Conservation (phyloP, 2,329 filamentous ascomycete genomes). For the Parascedosporium putredinis region DNA sequence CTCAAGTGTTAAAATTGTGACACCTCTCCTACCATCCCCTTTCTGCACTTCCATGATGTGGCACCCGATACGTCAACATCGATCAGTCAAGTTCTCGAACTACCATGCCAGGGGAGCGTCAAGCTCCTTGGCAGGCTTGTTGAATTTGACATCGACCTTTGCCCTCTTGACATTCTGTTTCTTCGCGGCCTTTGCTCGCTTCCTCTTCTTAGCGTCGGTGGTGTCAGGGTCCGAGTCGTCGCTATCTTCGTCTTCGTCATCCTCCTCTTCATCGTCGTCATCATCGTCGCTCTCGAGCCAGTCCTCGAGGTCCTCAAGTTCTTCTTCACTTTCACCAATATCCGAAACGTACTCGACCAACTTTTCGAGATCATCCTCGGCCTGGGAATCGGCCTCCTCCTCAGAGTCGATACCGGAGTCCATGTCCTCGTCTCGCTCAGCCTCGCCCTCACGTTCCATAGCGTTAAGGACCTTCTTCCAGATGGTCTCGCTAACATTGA, state of each 20-base stretch:
- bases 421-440: slow-evolving; percentile 71
- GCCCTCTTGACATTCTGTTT: slow-evolving; percentile 39
- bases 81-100: too few relatives aligned
- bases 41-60: too few relatives aligned
- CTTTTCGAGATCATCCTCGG: slow-evolving; percentile 62
- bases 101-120: background rate
- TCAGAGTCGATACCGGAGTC: slow-evolving; percentile 77
- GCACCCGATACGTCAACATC: too few relatives aligned
- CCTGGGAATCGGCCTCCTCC: slow-evolving; percentile 51
- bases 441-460: slow-evolving; percentile 79
- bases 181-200: slow-evolving; percentile 47
- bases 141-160: slow-evolving; percentile 33
- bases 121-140: slow-evolving; percentile 33
- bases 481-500: slow-evolving; percentile 89
- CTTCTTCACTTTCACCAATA: slow-evolving; percentile 73
- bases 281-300: slow-evolving; percentile 70
- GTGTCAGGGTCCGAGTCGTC: slow-evolving; percentile 47
- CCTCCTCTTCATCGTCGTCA: slow-evolving; percentile 46
- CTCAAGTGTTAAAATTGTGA: too few relatives aligned
- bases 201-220: slow-evolving; percentile 43
- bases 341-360: slow-evolving; percentile 91
- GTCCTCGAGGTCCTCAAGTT: slow-evolving; percentile 74
- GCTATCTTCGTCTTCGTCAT: slow-evolving; percentile 45
- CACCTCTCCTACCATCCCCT: too few relatives aligned
- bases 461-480: slow-evolving; percentile 96